These are phyloP conservation scores for Pichia paraexigua DNA, from an alignment of 805 yeast genomes.

Conservation along the genomic window DNA sequence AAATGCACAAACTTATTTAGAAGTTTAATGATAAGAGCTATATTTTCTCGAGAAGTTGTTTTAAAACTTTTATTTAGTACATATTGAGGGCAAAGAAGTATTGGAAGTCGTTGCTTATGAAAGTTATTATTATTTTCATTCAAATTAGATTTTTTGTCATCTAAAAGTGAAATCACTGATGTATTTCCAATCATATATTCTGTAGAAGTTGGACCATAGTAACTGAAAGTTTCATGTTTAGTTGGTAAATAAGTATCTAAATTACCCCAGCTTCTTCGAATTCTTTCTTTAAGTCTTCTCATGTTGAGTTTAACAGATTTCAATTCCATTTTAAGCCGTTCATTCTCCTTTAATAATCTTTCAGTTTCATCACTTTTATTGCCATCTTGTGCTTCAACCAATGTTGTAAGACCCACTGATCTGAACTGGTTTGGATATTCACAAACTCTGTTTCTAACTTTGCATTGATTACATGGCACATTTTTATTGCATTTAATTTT, in stretches of 20 bases:
- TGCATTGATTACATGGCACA: background rate
- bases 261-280: background rate
- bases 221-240: background rate
- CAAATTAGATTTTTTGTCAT: background rate
- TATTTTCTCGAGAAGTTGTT: background rate
- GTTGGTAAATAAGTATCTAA: background rate
- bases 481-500: background rate
- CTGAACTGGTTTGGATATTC: background rate
- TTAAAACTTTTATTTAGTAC: background rate
- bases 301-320: background rate
- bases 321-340: background rate
- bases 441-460: background rate
- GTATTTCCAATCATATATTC: background rate
- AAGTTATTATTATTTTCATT: background rate
- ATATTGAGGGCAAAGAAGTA: background rate
- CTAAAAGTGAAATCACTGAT: background rate
- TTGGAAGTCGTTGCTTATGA: background rate
- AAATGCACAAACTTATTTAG: background rate
- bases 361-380: background rate
- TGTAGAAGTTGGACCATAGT: background rate
- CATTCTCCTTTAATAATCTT: background rate
- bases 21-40: background rate
- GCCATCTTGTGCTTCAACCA: background rate
- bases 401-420: background rate
- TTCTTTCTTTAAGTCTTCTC: background rate